A percentile compares a stretch with the other conserved stretches of the same genome.
Evolutionary conservation across 108 stramenopile species (phyloP).

Genomic region (Fragilaria radians): DNA sequence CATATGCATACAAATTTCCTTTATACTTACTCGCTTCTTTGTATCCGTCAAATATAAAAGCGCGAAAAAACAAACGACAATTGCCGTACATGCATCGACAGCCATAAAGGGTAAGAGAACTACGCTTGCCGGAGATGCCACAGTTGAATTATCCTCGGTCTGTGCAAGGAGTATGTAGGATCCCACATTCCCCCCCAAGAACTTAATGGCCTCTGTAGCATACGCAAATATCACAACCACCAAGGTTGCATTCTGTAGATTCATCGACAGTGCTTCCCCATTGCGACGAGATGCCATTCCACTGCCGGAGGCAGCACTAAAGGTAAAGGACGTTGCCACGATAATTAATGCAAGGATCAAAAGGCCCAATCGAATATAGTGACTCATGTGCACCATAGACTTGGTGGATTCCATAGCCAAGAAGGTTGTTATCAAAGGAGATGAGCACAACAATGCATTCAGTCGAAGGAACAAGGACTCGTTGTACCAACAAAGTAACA

Average conservation of each 20-base stretch:
- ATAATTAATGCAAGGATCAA: not conserved
- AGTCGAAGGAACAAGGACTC: not conserved
- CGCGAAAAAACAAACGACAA: not conserved
- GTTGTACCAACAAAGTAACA: not conserved
- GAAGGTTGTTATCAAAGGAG: not conserved
- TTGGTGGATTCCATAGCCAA: not conserved
- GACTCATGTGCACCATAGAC: not conserved
- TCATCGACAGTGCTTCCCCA: not conserved
- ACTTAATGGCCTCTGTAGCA: not conserved
- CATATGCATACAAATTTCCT: not conserved
- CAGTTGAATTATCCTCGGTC: not conserved
- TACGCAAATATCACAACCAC: not conserved
- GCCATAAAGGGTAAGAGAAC: not conserved
- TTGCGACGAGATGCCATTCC: not conserved
- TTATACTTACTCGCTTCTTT: slow-evolving; percentile 1
- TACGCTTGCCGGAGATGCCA: not conserved
- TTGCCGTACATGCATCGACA: not conserved
- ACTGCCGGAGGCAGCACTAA: not conserved
- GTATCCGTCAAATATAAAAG: not conserved
- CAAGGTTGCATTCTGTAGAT: not conserved
- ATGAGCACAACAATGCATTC: not conserved
- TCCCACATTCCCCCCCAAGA: not conserved
- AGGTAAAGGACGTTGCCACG: not conserved
- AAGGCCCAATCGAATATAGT: not conserved
- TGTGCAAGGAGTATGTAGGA: too few species aligned